These are phyloP conservation scores for Lactifluus rugatus DNA, from an alignment of 768 basidiomycete genomes.

Conservation along the genomic window DNA sequence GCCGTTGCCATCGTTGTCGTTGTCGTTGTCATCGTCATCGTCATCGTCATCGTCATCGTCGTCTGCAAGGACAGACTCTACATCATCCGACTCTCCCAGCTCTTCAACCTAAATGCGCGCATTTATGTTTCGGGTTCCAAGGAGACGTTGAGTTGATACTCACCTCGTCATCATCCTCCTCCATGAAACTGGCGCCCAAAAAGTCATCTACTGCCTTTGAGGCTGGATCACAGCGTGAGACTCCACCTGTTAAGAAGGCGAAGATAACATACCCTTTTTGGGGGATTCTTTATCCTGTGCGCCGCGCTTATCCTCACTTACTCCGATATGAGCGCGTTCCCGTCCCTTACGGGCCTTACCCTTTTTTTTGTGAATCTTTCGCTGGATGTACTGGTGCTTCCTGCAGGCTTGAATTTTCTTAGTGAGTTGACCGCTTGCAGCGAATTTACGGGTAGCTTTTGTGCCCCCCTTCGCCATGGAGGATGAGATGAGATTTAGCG, in stretches of 20 bases:
- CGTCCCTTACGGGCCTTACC: constrained; percentile 23
- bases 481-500: too few relatives aligned
- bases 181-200: constrained; percentile 65
- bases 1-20: too few relatives aligned
- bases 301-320: constrained; percentile 25
- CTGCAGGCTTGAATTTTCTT: constrained; percentile 77
- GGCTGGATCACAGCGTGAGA: constrained; percentile 22
- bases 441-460: constrained; percentile 84
- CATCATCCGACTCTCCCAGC: constrained; percentile 29
- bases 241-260: neutral
- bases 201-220: constrained; percentile 61
- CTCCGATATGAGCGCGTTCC: constrained; percentile 22
- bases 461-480: constrained; percentile 48
- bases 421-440: constrained; percentile 79
- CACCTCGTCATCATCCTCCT: constrained; percentile 46
- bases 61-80: constrained; percentile 31
- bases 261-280: constrained; percentile 9
- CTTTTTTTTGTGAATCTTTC: constrained; percentile 56
- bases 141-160: constrained; percentile 4
- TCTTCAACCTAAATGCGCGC: constrained; percentile 23
- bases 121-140: neutral
- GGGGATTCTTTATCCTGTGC: constrained; percentile 23
- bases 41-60: constrained; percentile 33
- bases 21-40: too few relatives aligned
- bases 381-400: constrained; percentile 67